Evolutionary conservation across 352 stramenopile genomes (phyloP), one percentile per base, ranked within the genome.

Genomic region (Phytophthora megakarya): DNA sequence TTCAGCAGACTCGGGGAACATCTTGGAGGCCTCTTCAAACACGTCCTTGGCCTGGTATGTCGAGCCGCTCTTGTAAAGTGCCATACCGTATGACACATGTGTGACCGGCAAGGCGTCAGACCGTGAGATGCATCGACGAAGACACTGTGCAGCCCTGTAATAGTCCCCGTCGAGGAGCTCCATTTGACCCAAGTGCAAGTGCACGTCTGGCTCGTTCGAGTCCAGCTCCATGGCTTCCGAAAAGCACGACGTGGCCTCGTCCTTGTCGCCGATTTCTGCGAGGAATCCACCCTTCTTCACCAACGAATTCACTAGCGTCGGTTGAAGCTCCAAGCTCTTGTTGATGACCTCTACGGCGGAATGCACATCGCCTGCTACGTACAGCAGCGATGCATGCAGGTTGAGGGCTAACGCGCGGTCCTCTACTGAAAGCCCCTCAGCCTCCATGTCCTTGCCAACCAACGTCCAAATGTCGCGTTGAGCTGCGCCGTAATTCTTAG

Each of bases 241-340:
- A 30, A 93, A 95, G 52, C 75, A 90, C 16, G 65, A 76, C 0
- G 70, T 76, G 7, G 86, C 86, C 12, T 81, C 74, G n/a, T 85
- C 79, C 38, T 78, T 78, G 1, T 88, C 78, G 12, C 86, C 86
- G 22, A 93, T 56, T 60, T 95, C 86, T 13, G 81, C 81, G 23
- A 95, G 60, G 53, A 95, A 95, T 0, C 84, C 85, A 11, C 81
- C 86, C 57, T 93, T 93, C 67, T 95, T 95, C 54, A 93, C 80
- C 11, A 92, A 58, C 5, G 75, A 76, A 42, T 93, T 93, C 37
- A 90, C 80, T 11, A 75, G 67, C 19, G 58, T 64, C 23, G 81
- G 73, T 8, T 85, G 70, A 19, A 94, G 54, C 42, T 65, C 68
- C 39, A 95, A 51, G 18, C 80, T 84, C 68, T 83, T 61, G 11